A percentile compares a stretch with the other conserved stretches of the same genome.
phyloP scores from a whole-genome alignment of 2,329 filamentous ascomycete genomes.

The Microdochium nivale region DNA sequence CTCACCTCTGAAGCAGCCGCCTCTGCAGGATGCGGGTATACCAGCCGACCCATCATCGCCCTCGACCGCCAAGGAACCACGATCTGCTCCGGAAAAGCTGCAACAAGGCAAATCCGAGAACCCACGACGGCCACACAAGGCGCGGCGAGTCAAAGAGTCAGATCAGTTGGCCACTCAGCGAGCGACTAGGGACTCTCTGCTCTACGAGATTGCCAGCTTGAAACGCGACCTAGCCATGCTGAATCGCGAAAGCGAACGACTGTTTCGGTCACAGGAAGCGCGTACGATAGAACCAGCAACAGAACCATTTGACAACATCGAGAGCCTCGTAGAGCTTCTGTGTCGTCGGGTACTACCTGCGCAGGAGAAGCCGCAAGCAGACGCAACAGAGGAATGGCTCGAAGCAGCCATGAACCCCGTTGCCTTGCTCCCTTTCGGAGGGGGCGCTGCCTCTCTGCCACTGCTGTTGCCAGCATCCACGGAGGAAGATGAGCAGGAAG shows the following conservation, averaged over 20 bases:
- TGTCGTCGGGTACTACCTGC: slow-evolving; percentile 30
- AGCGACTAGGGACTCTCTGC: slow-evolving; percentile 41
- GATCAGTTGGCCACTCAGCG: slow-evolving; percentile 41
- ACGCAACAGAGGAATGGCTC: slow-evolving; percentile 32
- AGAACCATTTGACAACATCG: slow-evolving; percentile 19
- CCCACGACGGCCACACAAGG: slow-evolving; percentile 19
- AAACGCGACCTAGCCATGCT: slow-evolving; percentile 50
- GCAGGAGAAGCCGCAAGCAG: slow-evolving; percentile 17
- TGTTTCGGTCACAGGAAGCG: slow-evolving; percentile 32
- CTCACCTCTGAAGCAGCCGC: slow-evolving; percentile 40
- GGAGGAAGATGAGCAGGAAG: slow-evolving; percentile 14
- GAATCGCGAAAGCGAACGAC: slow-evolving; percentile 48
- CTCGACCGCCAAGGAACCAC: not conserved
- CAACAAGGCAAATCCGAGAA: slow-evolving; percentile 8
- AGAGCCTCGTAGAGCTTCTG: slow-evolving; percentile 31
- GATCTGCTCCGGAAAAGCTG: slow-evolving; percentile 5
- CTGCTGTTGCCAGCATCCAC: slow-evolving; percentile 12
- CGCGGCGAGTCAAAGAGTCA: slow-evolving; percentile 29
- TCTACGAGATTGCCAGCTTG: slow-evolving; percentile 45
- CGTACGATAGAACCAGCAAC: slow-evolving; percentile 16
- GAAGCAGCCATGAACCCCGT: slow-evolving; percentile 42
- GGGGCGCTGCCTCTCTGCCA: slow-evolving; percentile 18
- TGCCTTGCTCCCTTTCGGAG: slow-evolving; percentile 40
- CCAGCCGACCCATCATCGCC: not conserved
- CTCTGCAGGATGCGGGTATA: slow-evolving; percentile 18